Conservation (phyloP, 2,329 filamentous ascomycete species). For the Trichothecium roseum region DNA sequence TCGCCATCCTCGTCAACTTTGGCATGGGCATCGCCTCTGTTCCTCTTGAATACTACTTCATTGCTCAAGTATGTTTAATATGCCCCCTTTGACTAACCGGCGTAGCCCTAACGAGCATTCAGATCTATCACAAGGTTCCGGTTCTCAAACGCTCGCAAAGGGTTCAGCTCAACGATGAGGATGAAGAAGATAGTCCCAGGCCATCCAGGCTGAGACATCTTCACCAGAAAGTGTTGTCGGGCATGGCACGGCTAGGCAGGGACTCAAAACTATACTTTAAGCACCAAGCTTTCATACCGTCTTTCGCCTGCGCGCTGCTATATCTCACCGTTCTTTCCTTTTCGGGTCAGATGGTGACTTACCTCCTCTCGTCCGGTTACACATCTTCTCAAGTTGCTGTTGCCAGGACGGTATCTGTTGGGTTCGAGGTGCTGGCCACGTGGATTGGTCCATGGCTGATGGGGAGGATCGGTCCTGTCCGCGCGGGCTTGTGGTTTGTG, state of each 20-base stretch:
- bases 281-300: conserved; percentile 49
- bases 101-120: background rate
- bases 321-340: conserved; percentile 53
- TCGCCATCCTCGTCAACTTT: conserved; percentile 38
- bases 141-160: conserved; percentile 6
- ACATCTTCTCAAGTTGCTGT: conserved; percentile 40
- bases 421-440: conserved; percentile 50
- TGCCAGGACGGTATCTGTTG: conserved; percentile 39
- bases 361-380: conserved; percentile 44
- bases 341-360: conserved; percentile 54
- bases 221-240: background rate
- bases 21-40: conserved; percentile 39
- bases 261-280: conserved; percentile 30
- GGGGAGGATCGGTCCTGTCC: conserved; percentile 41
- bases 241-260: background rate
- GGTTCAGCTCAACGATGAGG: background rate
- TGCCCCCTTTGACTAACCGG: conserved; percentile 9
- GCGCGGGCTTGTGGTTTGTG: conserved; percentile 62
- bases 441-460: conserved; percentile 48
- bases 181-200: background rate
- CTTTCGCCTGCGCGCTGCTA: conserved; percentile 46
- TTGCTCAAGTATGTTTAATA: conserved; percentile 23
- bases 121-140: conserved; percentile 14
- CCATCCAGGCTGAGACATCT: too few species aligned
- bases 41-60: conserved; percentile 40